Evolutionary conservation across 2,329 filamentous ascomycete genomes (phyloP).

Genomic region (Atkinsonella texensis): DNA sequence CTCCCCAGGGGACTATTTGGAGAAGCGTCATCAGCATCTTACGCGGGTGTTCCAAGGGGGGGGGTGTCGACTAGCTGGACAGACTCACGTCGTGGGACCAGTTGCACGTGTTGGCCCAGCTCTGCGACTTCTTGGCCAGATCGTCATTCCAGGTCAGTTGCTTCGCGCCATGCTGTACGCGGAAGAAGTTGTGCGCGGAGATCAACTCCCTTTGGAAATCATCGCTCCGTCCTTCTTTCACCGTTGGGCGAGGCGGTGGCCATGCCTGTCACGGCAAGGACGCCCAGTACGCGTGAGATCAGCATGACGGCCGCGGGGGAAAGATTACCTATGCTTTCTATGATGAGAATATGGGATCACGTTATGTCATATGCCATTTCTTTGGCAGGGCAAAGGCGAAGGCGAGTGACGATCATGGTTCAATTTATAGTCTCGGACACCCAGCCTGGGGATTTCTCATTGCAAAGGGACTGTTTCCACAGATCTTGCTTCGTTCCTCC

Average conservation of each 20-base stretch:
- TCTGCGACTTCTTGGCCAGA: slow-evolving; percentile 47
- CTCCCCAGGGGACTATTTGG: neutral
- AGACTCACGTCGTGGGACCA: slow-evolving; percentile 43
- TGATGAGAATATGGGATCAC: too few relatives aligned
- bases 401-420: neutral
- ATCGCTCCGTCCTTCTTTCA: neutral
- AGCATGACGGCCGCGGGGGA: neutral
- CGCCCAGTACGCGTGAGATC: neutral
- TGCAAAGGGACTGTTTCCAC: neutral
- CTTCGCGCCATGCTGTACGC: slow-evolving; percentile 59
- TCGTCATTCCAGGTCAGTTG: slow-evolving; percentile 49
- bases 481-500: neutral
- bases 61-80: too few relatives aligned
- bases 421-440: neutral
- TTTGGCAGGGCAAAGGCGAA: neutral
- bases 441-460: neutral
- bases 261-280: neutral
- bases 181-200: slow-evolving; percentile 69
- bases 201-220: slow-evolving; percentile 20
- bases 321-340: too few relatives aligned
- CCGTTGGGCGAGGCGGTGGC: neutral
- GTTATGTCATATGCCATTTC: too few relatives aligned
- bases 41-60: too few relatives aligned
- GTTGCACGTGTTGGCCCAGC: slow-evolving; percentile 49
- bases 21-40: neutral